These are phyloP conservation scores for Thielaviopsis euricoi DNA, from an alignment of 2,329 filamentous ascomycete genomes.

Conservation along the genomic window DNA sequence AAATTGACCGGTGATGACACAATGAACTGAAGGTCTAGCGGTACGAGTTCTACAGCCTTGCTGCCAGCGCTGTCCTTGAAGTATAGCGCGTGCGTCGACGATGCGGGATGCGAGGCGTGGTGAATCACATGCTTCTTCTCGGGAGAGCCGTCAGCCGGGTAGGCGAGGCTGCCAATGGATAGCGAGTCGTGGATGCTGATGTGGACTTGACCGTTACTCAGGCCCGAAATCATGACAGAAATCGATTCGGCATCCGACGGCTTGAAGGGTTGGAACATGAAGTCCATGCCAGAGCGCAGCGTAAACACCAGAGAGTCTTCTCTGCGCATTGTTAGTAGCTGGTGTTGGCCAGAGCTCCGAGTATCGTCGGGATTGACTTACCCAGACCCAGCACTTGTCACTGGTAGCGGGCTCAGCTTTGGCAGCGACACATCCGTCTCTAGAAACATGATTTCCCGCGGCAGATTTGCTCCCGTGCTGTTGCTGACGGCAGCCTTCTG, in stretches of 20 bases:
- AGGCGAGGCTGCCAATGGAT: conserved; percentile 50
- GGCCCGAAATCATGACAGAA: conserved; percentile 62
- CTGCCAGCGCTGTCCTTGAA: conserved; percentile 24
- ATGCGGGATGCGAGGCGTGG: conserved; percentile 56
- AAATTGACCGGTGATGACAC: conserved; percentile 64
- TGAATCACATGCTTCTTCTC: conserved; percentile 24
- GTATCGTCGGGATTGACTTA: conserved; percentile 22
- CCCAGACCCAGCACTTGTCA: conserved; percentile 43
- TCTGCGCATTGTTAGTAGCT: conserved; percentile 13
- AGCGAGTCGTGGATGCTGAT: conserved; percentile 78
- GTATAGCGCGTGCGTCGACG: conserved; percentile 62
- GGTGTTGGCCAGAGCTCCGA: not conserved
- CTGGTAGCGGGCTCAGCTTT: conserved; percentile 55
- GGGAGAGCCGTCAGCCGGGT: conserved; percentile 20
- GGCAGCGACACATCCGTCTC: conserved; percentile 64
- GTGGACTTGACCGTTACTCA: conserved; percentile 53
- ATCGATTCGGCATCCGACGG: conserved; percentile 56
- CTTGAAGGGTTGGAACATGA: conserved; percentile 46
- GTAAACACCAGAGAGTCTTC: conserved; percentile 50
- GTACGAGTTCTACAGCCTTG: conserved; percentile 43
- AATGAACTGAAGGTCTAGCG: conserved; percentile 71
- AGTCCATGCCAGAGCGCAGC: conserved; percentile 50
- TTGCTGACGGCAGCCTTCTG: conserved; percentile 11
- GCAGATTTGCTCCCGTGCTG: conserved; percentile 35
- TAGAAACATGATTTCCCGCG: conserved; percentile 53